A percentile compares a stretch with the other conserved stretches of the same genome.
Conservation (phyloP, 1,139 yeast species). For the Geotrichum histeridarum region DNA sequence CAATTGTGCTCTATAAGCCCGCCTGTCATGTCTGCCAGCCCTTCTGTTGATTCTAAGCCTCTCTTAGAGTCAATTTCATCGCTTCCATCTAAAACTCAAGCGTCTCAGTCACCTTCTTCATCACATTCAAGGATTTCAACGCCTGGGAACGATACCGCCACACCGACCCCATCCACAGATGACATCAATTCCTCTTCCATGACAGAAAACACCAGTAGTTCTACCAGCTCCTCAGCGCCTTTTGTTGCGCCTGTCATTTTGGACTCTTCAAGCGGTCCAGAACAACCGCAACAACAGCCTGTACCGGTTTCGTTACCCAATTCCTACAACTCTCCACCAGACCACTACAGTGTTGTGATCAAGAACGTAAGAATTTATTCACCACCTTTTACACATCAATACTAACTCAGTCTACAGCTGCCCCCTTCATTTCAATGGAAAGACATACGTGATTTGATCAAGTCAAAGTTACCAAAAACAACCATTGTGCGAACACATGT, state of each 20-base stretch:
- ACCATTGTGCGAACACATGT: conserved; percentile 23
- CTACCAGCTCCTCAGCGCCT: not conserved
- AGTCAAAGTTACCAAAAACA: conserved; percentile 20
- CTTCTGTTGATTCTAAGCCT: not conserved
- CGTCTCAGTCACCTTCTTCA: not conserved
- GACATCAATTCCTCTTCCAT: not conserved
- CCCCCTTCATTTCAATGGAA: conserved; percentile 22
- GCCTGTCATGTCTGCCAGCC: not conserved
- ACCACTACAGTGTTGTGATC: conserved; percentile 8
- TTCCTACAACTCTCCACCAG: not conserved
- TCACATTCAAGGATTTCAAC: not conserved
- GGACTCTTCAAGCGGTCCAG: conserved; percentile 1
- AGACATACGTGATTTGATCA: conserved; percentile 22
- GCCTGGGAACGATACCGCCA: not conserved
- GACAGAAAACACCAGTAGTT: not conserved
- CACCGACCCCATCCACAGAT: not conserved
- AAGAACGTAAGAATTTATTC: conserved; percentile 4
- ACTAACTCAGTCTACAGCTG: not conserved
- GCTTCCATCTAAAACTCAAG: not conserved
- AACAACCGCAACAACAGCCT: not conserved
- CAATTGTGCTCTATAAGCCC: not conserved
- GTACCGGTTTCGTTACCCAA: no score
- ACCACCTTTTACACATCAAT: not conserved
- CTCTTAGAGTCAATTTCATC: not conserved
- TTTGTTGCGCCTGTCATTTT: conserved; percentile 2